Evolutionary conservation across 2,329 filamentous ascomycete genomes (phyloP), one percentile per base, ranked within the genome.

Genomic region (Aspergillus novofumigatus): DNA sequence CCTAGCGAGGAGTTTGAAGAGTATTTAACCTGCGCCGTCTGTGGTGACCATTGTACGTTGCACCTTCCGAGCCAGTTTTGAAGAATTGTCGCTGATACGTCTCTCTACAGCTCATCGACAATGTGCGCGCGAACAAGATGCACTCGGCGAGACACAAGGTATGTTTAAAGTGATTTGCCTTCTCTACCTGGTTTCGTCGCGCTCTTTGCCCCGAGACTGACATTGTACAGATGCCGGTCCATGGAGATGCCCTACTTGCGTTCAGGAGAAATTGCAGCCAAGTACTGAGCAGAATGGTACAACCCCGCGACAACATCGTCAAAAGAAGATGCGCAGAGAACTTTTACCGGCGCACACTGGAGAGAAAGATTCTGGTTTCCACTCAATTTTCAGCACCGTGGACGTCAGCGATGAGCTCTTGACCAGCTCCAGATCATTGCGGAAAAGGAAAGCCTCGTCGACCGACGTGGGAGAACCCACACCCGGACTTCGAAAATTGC

Each of bases 401-500:
- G 86, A 89, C 41, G 79, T 89, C 54, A 84, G 89, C 53, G 88
- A 89, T 60, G 88, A 91, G 66, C 82, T 87, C 7, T 80, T 88
- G 77, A 89, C 93, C 72, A 89, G 88, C 49, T 87, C 90, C 8
- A 87, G 91, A 53, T 84, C 89, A 32, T 77, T 96, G 58, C 84
- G 92, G 59, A 96, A 96, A 75, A 86, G 92, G 54, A 96, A 93
- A 73, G 87, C 90, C 20, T 91, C 90, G 1, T 88, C 89, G 3
- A 79, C 83, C 11, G 83, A 85, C 56, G 79, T 66, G 14, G 86
- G 88, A 51, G 78, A 75, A 52, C 68, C 72, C 51, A 63, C 65
- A 2, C 70, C 71, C 23, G 65, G 72, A 25, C 76, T 61, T 79
- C 90, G 61, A 81, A 88, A 63, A 61, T 67, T 76, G 54, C 69